Base-by-base conservation (phyloP, 257 asterid species). In the Penstemon barbatus region DNA sequence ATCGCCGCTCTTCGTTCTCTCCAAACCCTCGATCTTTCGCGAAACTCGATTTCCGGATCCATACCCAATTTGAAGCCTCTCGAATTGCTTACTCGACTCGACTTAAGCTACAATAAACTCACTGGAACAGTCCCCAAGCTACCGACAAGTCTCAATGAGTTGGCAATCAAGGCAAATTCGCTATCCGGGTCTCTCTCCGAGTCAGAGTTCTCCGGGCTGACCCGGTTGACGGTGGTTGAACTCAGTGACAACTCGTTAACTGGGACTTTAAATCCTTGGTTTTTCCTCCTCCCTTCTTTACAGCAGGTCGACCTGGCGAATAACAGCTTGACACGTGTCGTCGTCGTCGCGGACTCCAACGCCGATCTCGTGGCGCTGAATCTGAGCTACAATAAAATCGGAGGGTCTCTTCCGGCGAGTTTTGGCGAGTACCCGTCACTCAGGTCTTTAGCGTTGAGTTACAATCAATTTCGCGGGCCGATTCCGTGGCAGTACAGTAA, bases 351-450 rank as follows among this genome's bases (percentile, higher is more conserved):
- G 8, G 70, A 74, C 25, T 37, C 51, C 33, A 67, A 76, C 79
- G 76, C 80, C 76, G 86, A 83, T 42, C 89, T 91, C 55, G 79
- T 91, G 45, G 96, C 97, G 72, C 83, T 86, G 4, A 89, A 91
- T 74, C 69, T 88, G 65, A 82, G 96, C 11, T 83, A 74, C 81
- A 91, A 88, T 74, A 68, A 62, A 42, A 33, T 91, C 2, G 81
- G 80, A 25, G 95, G 95, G 4, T 5, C 18, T 40, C 75, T 88
- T 15, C 92, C 97, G 0, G 79, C 38, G 3, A 78, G 78, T 56
- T 83, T 91, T 69, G 71, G 80, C 4, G 76, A 56, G 1, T 91
- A 75, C 75, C 82, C 89, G 12, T 41, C 54, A 5, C 72, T 91
- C 4, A 80, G 91, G 25, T 88, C 97, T 1, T 74, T 91, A 55